Conservation (phyloP, 176 grass and related monocot genomes). For the Carex scoparia region DNA sequence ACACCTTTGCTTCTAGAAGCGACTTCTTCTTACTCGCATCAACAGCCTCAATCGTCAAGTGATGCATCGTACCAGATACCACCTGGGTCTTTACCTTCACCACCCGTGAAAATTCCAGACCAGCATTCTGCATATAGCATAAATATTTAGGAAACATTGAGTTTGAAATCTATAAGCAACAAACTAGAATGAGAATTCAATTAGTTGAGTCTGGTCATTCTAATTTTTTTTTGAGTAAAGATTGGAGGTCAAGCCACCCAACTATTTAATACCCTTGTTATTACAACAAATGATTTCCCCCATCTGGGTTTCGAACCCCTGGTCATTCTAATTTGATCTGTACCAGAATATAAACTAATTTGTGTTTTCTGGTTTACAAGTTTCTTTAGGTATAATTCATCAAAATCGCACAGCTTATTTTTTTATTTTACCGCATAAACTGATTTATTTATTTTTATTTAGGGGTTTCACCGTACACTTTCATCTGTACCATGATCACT, state of each 20-base stretch:
- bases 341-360: not conserved
- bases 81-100: conserved; percentile 56
- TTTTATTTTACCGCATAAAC: too few relatives aligned
- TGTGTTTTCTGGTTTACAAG: not conserved
- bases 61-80: conserved; percentile 54
- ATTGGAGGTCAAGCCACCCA: too few relatives aligned
- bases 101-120: conserved; percentile 44
- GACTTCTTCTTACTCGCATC: conserved; percentile 39
- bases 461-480: not conserved
- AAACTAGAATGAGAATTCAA: not conserved
- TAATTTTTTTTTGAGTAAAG: too few relatives aligned
- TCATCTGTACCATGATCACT: not conserved
- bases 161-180: not conserved
- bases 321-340: not conserved
- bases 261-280: too few relatives aligned
- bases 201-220: not conserved
- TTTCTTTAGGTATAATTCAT: not conserved
- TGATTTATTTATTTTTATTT: too few relatives aligned
- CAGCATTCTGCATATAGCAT: conserved; percentile 40
- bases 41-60: conserved; percentile 49
- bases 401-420: not conserved
- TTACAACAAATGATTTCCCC: too few relatives aligned
- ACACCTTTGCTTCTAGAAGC: conserved; percentile 68
- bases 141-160: not conserved
- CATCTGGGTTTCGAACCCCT: too few relatives aligned